A percentile compares a stretch with the other conserved stretches of the same genome.
These are phyloP conservation scores for Phytophthora aleatoria DNA, from an alignment of 352 stramenopile genomes.

Conservation along the genomic window DNA sequence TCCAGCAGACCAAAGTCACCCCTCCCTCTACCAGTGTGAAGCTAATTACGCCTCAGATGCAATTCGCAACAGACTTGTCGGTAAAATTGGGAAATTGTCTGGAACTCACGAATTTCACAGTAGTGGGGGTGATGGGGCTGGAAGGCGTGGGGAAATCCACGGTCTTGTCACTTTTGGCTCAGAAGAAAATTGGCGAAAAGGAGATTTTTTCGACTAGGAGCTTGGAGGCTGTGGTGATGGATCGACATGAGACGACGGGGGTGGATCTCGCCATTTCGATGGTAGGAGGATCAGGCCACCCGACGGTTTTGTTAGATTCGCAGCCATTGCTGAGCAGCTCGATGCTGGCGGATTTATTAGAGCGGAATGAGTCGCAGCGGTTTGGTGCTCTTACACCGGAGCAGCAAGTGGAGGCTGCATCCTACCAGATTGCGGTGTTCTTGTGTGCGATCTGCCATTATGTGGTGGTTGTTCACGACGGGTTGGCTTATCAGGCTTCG, in stretches of 20 bases:
- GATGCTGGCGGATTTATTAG: slow-evolving; percentile 52
- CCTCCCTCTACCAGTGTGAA: slow-evolving; percentile 50
- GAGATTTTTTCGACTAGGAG: slow-evolving; percentile 44
- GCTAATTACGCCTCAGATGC: slow-evolving; percentile 58
- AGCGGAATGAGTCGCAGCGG: slow-evolving; percentile 52
- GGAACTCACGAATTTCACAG: slow-evolving; percentile 71
- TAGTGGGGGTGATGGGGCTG: slow-evolving; percentile 69
- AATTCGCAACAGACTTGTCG: slow-evolving; percentile 69
- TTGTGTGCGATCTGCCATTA: slow-evolving; percentile 81
- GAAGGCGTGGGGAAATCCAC: slow-evolving; percentile 80
- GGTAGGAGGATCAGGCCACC: slow-evolving; percentile 30
- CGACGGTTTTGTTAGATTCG: slow-evolving; percentile 64
- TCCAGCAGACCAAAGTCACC: slow-evolving; percentile 22
- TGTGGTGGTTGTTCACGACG: slow-evolving; percentile 67
- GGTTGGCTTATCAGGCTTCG: slow-evolving; percentile 38
- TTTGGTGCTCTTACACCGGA: slow-evolving; percentile 63
- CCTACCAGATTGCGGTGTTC: slow-evolving; percentile 68
- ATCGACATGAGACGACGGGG: slow-evolving; percentile 53
- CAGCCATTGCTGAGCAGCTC: slow-evolving; percentile 72
- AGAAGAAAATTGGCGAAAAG: slow-evolving; percentile 10
- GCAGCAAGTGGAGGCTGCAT: slow-evolving; percentile 67
- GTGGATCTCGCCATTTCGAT: slow-evolving; percentile 62
- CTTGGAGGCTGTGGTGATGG: slow-evolving; percentile 41
- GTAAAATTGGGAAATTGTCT: slow-evolving; percentile 56
- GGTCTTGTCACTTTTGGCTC: slow-evolving; percentile 59